These are phyloP conservation scores for Hemisphaericaspora xylofermentans DNA, from an alignment of 1,139 yeast species.

Conservation along the genomic window DNA sequence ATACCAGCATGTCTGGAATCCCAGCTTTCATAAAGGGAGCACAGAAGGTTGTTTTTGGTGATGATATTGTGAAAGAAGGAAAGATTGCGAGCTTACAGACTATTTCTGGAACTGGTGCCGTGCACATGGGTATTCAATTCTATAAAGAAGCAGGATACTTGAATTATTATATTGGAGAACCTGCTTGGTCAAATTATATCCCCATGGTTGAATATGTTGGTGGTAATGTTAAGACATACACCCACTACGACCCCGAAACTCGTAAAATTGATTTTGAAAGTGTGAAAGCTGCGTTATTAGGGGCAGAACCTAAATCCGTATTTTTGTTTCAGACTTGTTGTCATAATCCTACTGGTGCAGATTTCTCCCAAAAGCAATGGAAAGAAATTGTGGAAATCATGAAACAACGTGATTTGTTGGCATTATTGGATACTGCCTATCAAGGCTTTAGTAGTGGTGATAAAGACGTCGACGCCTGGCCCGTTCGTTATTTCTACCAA, in stretches of 20 bases:
- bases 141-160: conserved; percentile 28
- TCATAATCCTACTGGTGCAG: conserved; percentile 96
- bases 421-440: conserved; percentile 88
- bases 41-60: conserved; percentile 35
- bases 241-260: conserved; percentile 32
- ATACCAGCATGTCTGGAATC: conserved; percentile 44
- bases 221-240: conserved; percentile 25
- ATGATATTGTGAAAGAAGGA: conserved; percentile 21
- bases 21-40: conserved; percentile 40
- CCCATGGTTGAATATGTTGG: conserved; percentile 37
- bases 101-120: conserved; percentile 46
- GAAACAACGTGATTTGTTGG: conserved; percentile 56
- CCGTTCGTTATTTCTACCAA: conserved; percentile 25
- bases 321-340: conserved; percentile 87
- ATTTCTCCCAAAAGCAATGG: conserved; percentile 84
- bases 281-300: conserved; percentile 25
- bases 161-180: conserved; percentile 37
- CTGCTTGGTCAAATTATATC: conserved; percentile 43
- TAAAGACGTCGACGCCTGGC: conserved; percentile 32
- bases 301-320: conserved; percentile 32
- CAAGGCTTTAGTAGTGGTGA: conserved; percentile 81
- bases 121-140: conserved; percentile 38
- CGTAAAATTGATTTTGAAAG: conserved; percentile 32
- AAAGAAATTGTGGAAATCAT: conserved; percentile 61
- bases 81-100: conserved; percentile 41